phyloP scores from a whole-genome alignment of 441 rosid genomes.

The Metrosideros polymorpha region DNA sequence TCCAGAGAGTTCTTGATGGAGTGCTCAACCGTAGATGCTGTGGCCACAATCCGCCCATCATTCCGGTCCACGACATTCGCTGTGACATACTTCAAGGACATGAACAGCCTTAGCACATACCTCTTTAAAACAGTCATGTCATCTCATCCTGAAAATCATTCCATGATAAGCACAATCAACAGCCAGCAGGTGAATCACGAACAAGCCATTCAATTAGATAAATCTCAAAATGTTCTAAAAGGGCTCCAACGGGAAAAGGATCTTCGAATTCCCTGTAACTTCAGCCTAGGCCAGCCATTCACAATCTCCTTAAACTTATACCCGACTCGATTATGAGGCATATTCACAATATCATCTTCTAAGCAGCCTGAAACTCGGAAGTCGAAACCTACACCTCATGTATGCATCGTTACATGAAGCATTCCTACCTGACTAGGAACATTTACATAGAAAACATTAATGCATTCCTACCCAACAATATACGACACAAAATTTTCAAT shows the following conservation, averaged over 20 bases:
- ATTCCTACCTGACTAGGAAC: not conserved
- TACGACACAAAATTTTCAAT: not conserved
- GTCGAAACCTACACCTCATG: not conserved
- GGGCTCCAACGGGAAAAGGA: not conserved
- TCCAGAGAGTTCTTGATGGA: constrained; percentile 39
- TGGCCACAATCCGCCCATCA: constrained; percentile 43
- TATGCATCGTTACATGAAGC: not conserved
- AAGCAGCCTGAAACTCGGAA: not conserved
- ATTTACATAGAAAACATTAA: not conserved
- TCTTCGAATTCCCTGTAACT: not conserved
- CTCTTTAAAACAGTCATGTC: constrained; percentile 8
- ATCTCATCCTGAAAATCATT: not conserved
- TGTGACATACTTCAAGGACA: constrained; percentile 39
- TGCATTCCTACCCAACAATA: too few relatives aligned
- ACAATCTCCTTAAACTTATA: not conserved
- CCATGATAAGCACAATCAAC: not conserved
- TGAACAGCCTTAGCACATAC: constrained; percentile 37
- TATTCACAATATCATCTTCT: not conserved
- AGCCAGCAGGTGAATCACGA: not conserved
- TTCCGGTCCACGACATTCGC: constrained; percentile 58
- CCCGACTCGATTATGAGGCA: not conserved
- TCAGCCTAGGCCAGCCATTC: not conserved
- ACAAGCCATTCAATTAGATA: not conserved
- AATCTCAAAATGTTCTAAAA: not conserved
- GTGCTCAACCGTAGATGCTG: constrained; percentile 39